Evolutionary conservation across 2,329 filamentous ascomycete genomes (phyloP), one percentile per base, ranked within the genome.

Genomic region (Diaporthe caulivora): DNA sequence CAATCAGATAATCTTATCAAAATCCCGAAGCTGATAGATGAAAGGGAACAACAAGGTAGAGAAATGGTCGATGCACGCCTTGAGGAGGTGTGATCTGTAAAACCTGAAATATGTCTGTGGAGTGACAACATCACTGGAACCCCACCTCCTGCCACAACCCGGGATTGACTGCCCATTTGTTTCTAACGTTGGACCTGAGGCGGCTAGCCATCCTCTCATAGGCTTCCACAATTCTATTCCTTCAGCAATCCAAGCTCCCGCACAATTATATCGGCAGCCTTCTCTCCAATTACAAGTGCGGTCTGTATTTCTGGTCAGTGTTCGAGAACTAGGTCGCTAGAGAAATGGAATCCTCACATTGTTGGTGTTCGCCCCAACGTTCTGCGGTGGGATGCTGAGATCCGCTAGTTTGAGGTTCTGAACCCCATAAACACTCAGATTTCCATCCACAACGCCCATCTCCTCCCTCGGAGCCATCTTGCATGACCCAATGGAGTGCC

Each of bases 401-500:
- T 85, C 81, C n/a, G 77, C 79, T 40, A 87, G 73, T 79, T 86
- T 86, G 17, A 87, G 77, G 0, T 80, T 78, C 73, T 82, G 75
- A 0, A 84, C 81, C 0, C 85, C 86, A 69, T 86, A 84, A 2
- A 88, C 86, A 21, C 80, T 82, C 26, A 87, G 75, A 15, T 79
- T 79, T 10, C 76, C 78, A 69, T 87, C 84, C 1, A 87, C 84
- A 31, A 87, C 86, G 6, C 86, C 86, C 5, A 76, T 77, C 31
- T 85, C 65, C 18, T 84, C 81, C 10, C 79, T 77, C 10, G 83
- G 82, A 3, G 80, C 83, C 85, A 88, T 87, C 77, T 83, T 86
- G 64, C 82, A 84, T 1, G 86, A 87, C 0, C 85, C 84, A 8
- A 87, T 78, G 0, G 84, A 82, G 76, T 87, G 84, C 84, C 84